Base-by-base conservation (phyloP, 768 basidiomycete species). In the Strobilomyces dryophilus region DNA sequence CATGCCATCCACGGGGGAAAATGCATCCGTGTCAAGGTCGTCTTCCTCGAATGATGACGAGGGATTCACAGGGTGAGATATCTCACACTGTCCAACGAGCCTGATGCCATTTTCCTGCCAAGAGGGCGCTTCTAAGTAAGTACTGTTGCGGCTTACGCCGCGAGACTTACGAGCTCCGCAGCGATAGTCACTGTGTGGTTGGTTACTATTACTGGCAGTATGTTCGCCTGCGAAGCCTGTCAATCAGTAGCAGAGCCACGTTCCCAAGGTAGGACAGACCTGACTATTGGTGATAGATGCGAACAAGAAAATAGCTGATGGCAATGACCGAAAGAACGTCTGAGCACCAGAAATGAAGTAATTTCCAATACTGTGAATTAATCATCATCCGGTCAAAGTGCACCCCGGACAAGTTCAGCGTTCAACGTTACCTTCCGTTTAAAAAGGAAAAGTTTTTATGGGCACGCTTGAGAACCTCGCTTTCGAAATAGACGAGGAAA, bases 151-250 rank as follows among this genome's bases (percentile, higher is more conserved):
- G 56, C 90, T 82, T 55, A 81, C 80, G 50, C 21, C 24, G 48
- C 48, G 21, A 51, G 47, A 71, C 76, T 63, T 27, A 83, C 89
- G 62, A 95, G 77, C 69, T 95, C 87, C 21, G 87, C 92, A 36
- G 93, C 91, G 56, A 98, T 93, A 14, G 94, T 97, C n/a, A 93
- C 92, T 0, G 89, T 93, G 67, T 92, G 91, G 68, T 92, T 95
- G 12, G 95, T 98, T 37, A 95, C 83, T 57, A 98, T 88, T 4
- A 86, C 91, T 0, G 95, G 95, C 2, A 95, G 73, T 52, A 98
- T 95, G 55, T 85, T 81, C 11, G 90, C 86, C 79, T 77, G 57
- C 51, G 43, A 65, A 50, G 47, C 39, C 36, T 45, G 52, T 58
- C 58, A 60, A 53, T 21, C 48, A 20, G 43, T 47, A 47, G 43